Evolutionary conservation across 768 basidiomycete genomes (phyloP), one percentile per base, ranked within the genome.

Genomic region (Pleurotus pulmonarius): DNA sequence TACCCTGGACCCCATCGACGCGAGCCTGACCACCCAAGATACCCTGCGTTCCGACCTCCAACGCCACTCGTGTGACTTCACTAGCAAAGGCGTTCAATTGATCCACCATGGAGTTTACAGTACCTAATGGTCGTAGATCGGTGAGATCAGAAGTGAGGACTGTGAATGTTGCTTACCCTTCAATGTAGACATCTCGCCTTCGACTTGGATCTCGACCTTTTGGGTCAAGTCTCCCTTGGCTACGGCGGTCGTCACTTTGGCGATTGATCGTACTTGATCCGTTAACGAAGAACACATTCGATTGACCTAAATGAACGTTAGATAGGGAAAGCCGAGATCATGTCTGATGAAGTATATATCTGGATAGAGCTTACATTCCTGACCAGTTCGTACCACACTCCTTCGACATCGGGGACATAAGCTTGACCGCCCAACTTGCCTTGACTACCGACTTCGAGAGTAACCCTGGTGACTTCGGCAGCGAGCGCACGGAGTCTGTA

Each of bases 21-120:
- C 80, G 83, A 7, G 94, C 94, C 66, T 95, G 92, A 55, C 92
- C 92, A 58, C 94, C 92, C 61, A 95, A 75, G 45, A 91, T 91
- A 66, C 90, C 92, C 63, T 93, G 87, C 3, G 92, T 93, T 20
- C 92, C 93, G 65, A 94, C 92, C 63, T 94, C 92, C 67, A 90
- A 71, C 2, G 92, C 91, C 46, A 95, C 88, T 59, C 90, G 78
- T 3, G 86, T 89, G 25, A 89, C 83, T 59, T 94, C 92, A 2
- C 83, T 84, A 13, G 92, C 90, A 66, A 94, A 94, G 5, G 88
- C 89, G 62, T 88, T 85, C 60, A 94, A 70, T 55, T 89, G 88
- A 67, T 92, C 91, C 67, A 94, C 92, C 93, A 96, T 96, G 15
- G 86, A 87, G 65, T 95, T 95, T 59, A 92, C 89, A 11, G 90